Evolutionary conservation across 306 rosid genomes (phyloP), one percentile per base, ranked within the genome.

Genomic region (Lathyrus tuberosus): DNA sequence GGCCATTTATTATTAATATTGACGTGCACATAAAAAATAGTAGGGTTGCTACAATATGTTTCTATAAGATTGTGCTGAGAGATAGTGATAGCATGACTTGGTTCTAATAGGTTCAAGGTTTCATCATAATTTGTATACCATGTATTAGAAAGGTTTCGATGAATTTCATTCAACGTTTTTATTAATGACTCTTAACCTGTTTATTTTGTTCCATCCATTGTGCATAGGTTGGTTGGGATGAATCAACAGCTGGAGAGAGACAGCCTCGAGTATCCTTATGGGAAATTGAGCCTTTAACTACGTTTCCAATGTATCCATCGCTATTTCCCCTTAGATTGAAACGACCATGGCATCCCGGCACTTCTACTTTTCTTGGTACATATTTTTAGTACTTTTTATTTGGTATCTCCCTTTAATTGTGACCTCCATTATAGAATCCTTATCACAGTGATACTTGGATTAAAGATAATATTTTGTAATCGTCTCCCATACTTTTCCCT

Each of bases 261-360:
- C 95, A 81, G 78, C 97, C 97, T 31, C 76, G 97, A 37, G 97
- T 91, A 11, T 91, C 95, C 1, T 78, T 91, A 68, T 91, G 97
- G 97, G 97, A 91, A 82, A 91, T 91, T 76, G 97, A 91, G 81
- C 97, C 97, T 66, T 81, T 91, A 59, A 91, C 97, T 56, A 91
- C 92, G 33, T 91, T 91, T 74, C 97, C 97, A 9, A 88, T 91
- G 95, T 91, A 91, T 65, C 95, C 97, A 47, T 91, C 97, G 11
- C 76, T 91, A 40, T 91, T 91, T 83, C 97, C 95, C 15, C 95
- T 91, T 62, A 61, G 95, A 76, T 69, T 91, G 81, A 91, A 91
- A 73, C 95, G 95, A 12, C 97, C 97, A 44, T 91, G 95, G 95
- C 84, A 83, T 86, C 95, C 92, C 22, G 90, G 97, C 79, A 80